Evolutionary conservation across 1,139 yeast genomes (phyloP), one percentile per base, ranked within the genome.

Genomic region (Debaryomyces psychrophilus): DNA sequence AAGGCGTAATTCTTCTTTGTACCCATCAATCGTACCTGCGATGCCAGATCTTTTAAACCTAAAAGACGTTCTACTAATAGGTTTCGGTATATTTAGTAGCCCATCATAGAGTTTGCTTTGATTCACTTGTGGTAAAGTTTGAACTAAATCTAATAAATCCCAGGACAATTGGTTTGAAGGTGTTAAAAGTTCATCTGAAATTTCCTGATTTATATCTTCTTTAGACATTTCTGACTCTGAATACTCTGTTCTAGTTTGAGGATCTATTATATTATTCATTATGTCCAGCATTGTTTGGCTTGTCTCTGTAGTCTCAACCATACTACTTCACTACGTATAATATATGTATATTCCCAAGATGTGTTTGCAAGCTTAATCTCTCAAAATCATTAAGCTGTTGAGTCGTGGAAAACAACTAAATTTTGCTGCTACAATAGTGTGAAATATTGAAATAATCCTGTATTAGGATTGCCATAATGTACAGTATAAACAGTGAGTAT

Each of bases 11-110:
- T 73, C 77, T 63, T 92, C 97, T 43, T 77, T 74, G 54, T 82
- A 85, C 0, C 82, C 78, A 1, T 71, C 69, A 12, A 93, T 83
- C 8, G 67, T 60, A 8, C 98, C 98, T 4, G 77, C 76, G 5
- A 95, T 76, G 1, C 99, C 99, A 11, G 73, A 65, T 57, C 99
- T 71, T 53, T 80, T 81, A 61, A 84, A 82, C 44, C 87, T 69
- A 48, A 81, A 76, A 0, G 79, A 65, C 0, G 90, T 81, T 53
- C 89, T 70, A 18, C 76, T 73, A 14, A 82, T 68, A 2, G 81
- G 67, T 9, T 71, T 66, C 0, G 95, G 92, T 2, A 72, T 52
- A 14, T 69, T 64, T 26, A 85, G 60, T 47, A 87, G 65, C 12
- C 64, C 65, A 46, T 73, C 76, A 47, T 73, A 72, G 3, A 73